Conservation (phyloP, 1,284 basidiomycete species). For the Takashimella tepidaria region DNA sequence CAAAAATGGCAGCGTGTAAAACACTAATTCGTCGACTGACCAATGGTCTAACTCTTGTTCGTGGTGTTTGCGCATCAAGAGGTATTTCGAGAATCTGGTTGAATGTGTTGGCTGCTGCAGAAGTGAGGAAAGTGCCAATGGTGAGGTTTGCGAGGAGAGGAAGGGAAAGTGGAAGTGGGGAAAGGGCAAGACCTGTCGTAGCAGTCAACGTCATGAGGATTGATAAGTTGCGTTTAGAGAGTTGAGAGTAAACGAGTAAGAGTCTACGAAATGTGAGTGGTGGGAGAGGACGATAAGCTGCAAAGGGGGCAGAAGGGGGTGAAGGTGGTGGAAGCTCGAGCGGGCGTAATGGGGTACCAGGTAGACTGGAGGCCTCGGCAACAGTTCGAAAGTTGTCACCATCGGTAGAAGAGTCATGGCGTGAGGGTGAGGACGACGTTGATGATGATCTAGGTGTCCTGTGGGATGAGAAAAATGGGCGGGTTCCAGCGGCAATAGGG, state of each 20-base stretch:
- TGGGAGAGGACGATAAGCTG: slow-evolving; percentile 44
- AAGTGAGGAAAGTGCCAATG: slow-evolving; percentile 82
- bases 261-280: slow-evolving; percentile 57
- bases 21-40: slow-evolving; percentile 77
- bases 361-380: slow-evolving; percentile 29
- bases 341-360: slow-evolving; percentile 23
- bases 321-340: slow-evolving; percentile 30
- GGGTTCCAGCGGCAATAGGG: slow-evolving; percentile 1
- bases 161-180: slow-evolving; percentile 73
- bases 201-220: slow-evolving; percentile 85
- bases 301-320: slow-evolving; percentile 33
- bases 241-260: slow-evolving; percentile 66
- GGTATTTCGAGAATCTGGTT: slow-evolving; percentile 95
- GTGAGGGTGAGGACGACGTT: slow-evolving; percentile 12
- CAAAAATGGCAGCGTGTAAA: slow-evolving; percentile 79
- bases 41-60: slow-evolving; percentile 85
- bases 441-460: too few relatives aligned
- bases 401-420: slow-evolving; percentile 1
- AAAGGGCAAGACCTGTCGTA: slow-evolving; percentile 90
- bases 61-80: slow-evolving; percentile 92
- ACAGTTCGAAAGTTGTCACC: slow-evolving; percentile 28
- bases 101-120: slow-evolving; percentile 86
- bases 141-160: slow-evolving; percentile 82
- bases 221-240: slow-evolving; percentile 84
- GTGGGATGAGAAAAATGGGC: slow-evolving; percentile 30